phyloP scores from a whole-genome alignment of 2,329 filamentous ascomycete species.

The Epichloe coenophiala region DNA sequence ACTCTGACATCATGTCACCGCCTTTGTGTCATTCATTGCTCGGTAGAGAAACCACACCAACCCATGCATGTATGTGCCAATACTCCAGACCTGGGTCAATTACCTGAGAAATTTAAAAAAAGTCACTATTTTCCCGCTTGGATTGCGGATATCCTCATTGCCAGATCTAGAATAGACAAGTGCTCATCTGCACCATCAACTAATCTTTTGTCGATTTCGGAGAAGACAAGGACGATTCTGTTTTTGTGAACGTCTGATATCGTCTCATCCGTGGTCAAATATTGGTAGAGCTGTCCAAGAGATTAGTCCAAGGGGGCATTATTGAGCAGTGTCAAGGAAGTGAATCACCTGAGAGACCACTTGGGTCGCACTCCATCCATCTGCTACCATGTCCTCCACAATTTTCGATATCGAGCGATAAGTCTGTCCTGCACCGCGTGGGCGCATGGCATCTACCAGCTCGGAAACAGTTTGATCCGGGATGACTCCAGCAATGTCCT shows the following conservation, averaged over 20 bases:
- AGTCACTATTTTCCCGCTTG: conserved; percentile 32
- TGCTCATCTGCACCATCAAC: conserved; percentile 95
- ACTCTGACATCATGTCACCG: background rate
- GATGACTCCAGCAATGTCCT: conserved; percentile 94
- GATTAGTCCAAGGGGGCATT: conserved; percentile 5
- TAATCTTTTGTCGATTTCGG: conserved; percentile 84
- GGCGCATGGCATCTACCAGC: conserved; percentile 64
- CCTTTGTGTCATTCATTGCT: background rate
- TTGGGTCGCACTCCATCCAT: conserved; percentile 93
- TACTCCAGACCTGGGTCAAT: background rate
- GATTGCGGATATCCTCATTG: conserved; percentile 66
- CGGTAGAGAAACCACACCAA: background rate
- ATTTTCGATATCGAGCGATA: conserved; percentile 67
- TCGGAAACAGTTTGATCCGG: conserved; percentile 58
- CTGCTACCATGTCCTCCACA: conserved; percentile 82
- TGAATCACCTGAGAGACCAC: conserved; percentile 59
- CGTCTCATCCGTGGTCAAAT: conserved; percentile 69
- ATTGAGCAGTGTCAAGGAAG: background rate
- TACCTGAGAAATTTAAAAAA: background rate
- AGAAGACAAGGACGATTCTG: conserved; percentile 77
- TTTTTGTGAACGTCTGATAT: conserved; percentile 81
- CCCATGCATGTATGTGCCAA: background rate
- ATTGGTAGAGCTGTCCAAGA: conserved; percentile 56
- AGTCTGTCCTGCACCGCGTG: conserved; percentile 45
- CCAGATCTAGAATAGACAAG: conserved; percentile 73